Evolutionary conservation across 2,329 filamentous ascomycete genomes (phyloP).

Genomic region (Chaetomiaceae sp.): DNA sequence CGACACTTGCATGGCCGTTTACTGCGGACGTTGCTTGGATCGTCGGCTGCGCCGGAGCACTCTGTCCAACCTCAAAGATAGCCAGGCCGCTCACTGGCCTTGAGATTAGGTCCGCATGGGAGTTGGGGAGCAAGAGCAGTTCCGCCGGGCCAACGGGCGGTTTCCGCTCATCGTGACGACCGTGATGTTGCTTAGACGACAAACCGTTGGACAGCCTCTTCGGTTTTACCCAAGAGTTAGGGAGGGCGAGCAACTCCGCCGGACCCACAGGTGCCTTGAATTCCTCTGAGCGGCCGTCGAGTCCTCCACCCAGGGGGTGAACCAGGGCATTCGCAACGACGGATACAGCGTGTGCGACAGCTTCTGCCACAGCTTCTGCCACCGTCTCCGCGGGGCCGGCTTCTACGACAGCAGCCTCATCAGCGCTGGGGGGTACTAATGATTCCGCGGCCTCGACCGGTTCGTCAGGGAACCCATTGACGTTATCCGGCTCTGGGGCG

Average conservation of each 20-base stretch:
- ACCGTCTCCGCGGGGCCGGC: background rate
- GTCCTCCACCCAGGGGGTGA: background rate
- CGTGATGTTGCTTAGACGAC: background rate
- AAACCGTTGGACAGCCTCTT: background rate
- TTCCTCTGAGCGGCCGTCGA: background rate
- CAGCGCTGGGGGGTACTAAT: background rate
- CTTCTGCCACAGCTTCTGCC: background rate
- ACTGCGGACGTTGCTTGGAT: background rate
- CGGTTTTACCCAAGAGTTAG: conserved; percentile 43
- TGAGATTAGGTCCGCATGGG: conserved; percentile 13
- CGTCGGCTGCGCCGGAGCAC: background rate
- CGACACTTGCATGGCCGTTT: background rate
- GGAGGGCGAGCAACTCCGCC: conserved; percentile 36
- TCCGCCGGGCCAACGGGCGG: conserved; percentile 22
- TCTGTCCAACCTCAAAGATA: background rate
- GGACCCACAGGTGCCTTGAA: conserved; percentile 15
- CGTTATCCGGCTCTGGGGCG: background rate
- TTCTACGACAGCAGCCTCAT: background rate
- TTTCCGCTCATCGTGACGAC: background rate
- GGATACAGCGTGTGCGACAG: too few relatives aligned
- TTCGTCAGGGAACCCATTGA: background rate
- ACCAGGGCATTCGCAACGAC: too few relatives aligned
- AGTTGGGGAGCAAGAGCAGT: conserved; percentile 22
- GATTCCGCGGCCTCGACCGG: background rate
- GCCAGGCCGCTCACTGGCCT: background rate